phyloP scores from a whole-genome alignment of 2,329 filamentous ascomycete species.

The Talaromyces piceae region DNA sequence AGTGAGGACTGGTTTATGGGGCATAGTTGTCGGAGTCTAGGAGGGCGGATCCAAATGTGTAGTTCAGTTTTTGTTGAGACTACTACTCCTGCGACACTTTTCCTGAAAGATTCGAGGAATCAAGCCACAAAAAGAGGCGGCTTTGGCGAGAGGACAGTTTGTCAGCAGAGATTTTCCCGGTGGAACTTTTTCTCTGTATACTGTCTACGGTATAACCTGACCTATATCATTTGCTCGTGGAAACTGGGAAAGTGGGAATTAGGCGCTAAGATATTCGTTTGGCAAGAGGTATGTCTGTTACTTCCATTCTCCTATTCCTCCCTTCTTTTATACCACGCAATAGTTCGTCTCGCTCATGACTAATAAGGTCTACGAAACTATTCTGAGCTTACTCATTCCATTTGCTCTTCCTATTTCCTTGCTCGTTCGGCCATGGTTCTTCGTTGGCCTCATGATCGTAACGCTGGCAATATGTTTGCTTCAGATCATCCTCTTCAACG shows the following conservation, averaged over 20 bases:
- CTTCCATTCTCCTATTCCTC: neutral
- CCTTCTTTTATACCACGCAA: neutral
- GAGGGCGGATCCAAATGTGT: conserved; percentile 43
- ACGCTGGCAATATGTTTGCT: conserved; percentile 38
- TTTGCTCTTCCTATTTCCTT: conserved; percentile 42
- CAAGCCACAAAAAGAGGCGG: no score
- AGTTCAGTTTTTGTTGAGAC: conserved; percentile 46
- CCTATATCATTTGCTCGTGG: conserved; percentile 42
- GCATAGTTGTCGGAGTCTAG: conserved; percentile 39
- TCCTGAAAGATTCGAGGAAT: conserved; percentile 32
- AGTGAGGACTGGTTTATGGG: conserved; percentile 50
- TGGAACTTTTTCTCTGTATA: conserved; percentile 50
- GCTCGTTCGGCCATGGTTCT: conserved; percentile 34
- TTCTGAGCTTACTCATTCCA: conserved; percentile 40
- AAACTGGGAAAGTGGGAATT: conserved; percentile 44
- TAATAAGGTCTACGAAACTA: conserved; percentile 37
- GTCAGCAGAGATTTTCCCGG: conserved; percentile 43
- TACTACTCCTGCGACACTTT: conserved; percentile 40
- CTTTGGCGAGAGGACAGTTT: conserved; percentile 49
- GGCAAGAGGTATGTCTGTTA: conserved; percentile 36
- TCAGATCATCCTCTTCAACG: conserved; percentile 43
- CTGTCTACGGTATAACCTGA: conserved; percentile 42
- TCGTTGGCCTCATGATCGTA: conserved; percentile 32
- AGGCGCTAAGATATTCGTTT: conserved; percentile 44
- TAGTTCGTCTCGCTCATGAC: neutral